Conservation (phyloP, 768 basidiomycete species). For the Tricholoma bakamatsutake region DNA sequence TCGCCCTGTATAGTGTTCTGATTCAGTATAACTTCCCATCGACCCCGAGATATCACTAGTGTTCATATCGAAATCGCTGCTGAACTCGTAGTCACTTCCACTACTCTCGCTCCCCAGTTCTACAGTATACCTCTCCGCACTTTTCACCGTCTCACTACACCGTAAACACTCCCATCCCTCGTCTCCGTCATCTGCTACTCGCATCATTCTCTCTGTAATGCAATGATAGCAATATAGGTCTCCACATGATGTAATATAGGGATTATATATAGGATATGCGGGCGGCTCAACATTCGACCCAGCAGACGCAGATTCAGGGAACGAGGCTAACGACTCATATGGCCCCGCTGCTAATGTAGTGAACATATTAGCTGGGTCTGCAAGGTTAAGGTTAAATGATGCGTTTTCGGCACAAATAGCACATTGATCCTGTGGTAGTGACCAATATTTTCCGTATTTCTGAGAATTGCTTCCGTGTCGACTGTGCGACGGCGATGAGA, state of each 20-base stretch:
- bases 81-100: constrained; percentile 57
- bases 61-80: constrained; percentile 42
- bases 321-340: constrained; percentile 4
- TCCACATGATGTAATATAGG: constrained; percentile 79
- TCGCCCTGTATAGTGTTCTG: constrained; percentile 21
- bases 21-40: constrained; percentile 46
- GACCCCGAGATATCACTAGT: constrained; percentile 53
- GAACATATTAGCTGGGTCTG: constrained; percentile 48
- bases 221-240: constrained; percentile 95
- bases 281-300: constrained; percentile 38
- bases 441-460: constrained; percentile 58
- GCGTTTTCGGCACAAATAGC: constrained; percentile 86
- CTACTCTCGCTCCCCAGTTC: constrained; percentile 33
- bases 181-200: constrained; percentile 59
- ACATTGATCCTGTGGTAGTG: constrained; percentile 71
- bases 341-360: constrained; percentile 23
- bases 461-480: constrained; percentile 6
- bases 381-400: constrained; percentile 50
- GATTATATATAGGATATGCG: constrained; percentile 64
- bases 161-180: constrained; percentile 79
- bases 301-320: constrained; percentile 16
- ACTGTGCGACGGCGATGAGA: background rate
- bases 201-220: constrained; percentile 76
- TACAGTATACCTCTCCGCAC: constrained; percentile 54
- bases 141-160: constrained; percentile 61